These are phyloP conservation scores for Botrytis medusae DNA, from an alignment of 2,329 filamentous ascomycete species.

Conservation along the genomic window DNA sequence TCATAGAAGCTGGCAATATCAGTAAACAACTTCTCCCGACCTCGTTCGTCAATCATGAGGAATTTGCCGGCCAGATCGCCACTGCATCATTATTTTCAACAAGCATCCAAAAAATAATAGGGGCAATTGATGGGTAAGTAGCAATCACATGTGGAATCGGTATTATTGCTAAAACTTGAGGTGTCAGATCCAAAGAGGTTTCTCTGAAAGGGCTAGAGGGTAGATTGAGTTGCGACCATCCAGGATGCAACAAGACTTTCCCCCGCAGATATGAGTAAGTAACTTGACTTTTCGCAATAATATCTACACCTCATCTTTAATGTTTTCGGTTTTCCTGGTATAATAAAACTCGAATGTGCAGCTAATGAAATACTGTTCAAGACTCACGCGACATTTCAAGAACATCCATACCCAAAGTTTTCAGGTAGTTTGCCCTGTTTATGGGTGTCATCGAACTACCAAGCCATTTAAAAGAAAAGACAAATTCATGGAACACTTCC, in stretches of 20 bases:
- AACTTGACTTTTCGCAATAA: neutral
- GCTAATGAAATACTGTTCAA: neutral
- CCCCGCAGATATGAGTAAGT: neutral
- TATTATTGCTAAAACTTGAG: neutral
- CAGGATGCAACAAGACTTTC: neutral
- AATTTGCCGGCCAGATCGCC: neutral
- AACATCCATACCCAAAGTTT: neutral
- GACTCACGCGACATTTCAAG: neutral
- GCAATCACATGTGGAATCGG: neutral
- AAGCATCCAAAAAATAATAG: rapidly evolving
- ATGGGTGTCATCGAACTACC: neutral
- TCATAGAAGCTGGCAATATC: neutral
- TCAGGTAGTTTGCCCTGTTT: neutral
- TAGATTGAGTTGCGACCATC: neutral
- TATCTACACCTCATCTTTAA: neutral
- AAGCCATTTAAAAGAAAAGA: neutral
- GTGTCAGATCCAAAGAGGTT: neutral
- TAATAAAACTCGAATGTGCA: neutral
- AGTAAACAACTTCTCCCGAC: neutral
- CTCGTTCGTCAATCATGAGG: neutral
- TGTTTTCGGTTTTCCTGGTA: neutral
- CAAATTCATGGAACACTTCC: neutral
- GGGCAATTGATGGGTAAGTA: neutral
- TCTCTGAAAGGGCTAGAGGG: neutral
- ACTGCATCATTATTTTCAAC: neutral